Conservation (phyloP, 108 stramenopile species). For the Pseudonitzschia multistriata region DNA sequence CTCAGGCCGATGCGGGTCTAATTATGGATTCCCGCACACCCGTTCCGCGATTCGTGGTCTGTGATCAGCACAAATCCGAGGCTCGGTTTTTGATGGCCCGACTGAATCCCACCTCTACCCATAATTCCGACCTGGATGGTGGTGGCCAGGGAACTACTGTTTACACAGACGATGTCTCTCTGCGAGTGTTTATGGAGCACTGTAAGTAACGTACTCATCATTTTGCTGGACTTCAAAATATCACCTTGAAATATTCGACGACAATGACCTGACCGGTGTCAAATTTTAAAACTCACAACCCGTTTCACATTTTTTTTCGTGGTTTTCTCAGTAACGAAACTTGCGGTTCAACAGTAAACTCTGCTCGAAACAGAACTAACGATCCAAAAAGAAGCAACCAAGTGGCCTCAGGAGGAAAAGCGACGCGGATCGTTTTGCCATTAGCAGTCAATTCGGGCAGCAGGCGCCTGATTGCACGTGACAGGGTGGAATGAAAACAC, state of each 20-base stretch:
- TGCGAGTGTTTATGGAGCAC: slow-evolving; percentile 99
- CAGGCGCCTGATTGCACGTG: too few species aligned
- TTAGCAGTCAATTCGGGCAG: too few species aligned
- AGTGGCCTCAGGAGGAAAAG: too few species aligned
- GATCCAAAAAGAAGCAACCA: too few species aligned
- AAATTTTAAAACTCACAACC: too few species aligned
- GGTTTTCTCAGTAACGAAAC: slow-evolving; percentile 63
- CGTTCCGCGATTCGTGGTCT: slow-evolving; percentile 97
- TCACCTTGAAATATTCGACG: too few species aligned
- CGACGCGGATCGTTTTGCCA: too few species aligned
- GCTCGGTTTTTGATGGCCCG: slow-evolving; percentile 99
- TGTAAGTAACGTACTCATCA: background rate
- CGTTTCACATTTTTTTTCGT: background rate
- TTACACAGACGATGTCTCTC: slow-evolving; percentile 97
- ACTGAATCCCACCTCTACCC: slow-evolving; percentile 95
- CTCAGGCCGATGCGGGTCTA: slow-evolving; percentile 94
- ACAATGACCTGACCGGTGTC: too few species aligned
- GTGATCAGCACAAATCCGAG: slow-evolving; percentile 98
- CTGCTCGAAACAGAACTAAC: background rate
- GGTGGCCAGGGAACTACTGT: slow-evolving; percentile 85
- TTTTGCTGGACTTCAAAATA: too few species aligned
- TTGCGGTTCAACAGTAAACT: slow-evolving; percentile 44
- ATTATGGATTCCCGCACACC: slow-evolving; percentile 99
- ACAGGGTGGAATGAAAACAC: too few species aligned
- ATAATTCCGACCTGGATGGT: slow-evolving; percentile 83